Evolutionary conservation across 106 monocot genomes (phyloP), one percentile per base, ranked within the genome.

Genomic region (Dendrobium huoshanense): DNA sequence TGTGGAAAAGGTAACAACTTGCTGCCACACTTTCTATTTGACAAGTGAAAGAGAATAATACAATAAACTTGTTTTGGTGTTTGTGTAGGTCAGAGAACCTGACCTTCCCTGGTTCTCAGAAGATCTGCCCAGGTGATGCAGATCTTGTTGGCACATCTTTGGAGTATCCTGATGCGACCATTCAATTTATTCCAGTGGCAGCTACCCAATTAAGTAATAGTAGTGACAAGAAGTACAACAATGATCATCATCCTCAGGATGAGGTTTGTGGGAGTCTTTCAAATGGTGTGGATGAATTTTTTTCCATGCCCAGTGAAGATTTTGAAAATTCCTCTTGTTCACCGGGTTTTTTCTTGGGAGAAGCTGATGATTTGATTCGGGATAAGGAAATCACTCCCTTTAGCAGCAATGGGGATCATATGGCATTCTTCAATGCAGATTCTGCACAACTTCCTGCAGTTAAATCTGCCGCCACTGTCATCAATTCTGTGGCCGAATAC

Each of bases 1-100:
- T 79, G 22, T 67, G 70, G 29, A 87, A 74, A 87, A 87, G 89
- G 89, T 89, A 85, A 65, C 75, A 20, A 20, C 56, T 75, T 58
- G 45, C 42, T 55, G 51, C 33, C 61, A 61, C 41, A 22, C 77
- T 42, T 81, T 78, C 9, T 41, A 13, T 48, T 42, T 4, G 2
- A 67, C 22, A 25, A 25, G 11, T 76, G 76, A 25, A 47, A 48
- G 25, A 49, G 9, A 43, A 20, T 51, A 51, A 51, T 51, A 13
- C 51, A 16, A 16, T 74, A 74, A 43, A 7, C 17, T 74, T 74
- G 40, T 74, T 76, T 27, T 76, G 45, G 11, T 47, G 76, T 51
- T 82, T 84, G 16, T 49, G 15, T 72, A 89, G 89, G 77, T 82
- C 54, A 37, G 65, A 81, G 72, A 40, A 41, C 0, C 54, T 47